These are phyloP conservation scores for Hericium coralloides DNA, from an alignment of 768 basidiomycete genomes.

Conservation along the genomic window DNA sequence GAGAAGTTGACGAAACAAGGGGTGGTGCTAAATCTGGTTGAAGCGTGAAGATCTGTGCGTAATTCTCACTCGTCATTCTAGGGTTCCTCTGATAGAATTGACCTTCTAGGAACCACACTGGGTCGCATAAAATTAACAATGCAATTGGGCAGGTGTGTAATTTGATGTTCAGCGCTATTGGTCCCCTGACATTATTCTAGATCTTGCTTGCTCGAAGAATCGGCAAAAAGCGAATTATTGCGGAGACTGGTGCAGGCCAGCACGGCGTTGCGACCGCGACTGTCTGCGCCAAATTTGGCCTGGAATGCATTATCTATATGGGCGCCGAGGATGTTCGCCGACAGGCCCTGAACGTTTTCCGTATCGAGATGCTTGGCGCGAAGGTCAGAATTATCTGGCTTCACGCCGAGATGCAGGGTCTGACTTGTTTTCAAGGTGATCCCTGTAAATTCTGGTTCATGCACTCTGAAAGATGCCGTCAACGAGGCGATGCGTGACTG, in stretches of 20 bases:
- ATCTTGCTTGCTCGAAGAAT: conserved; percentile 89
- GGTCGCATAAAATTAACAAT: conserved; percentile 99
- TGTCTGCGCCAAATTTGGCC: conserved; percentile 91
- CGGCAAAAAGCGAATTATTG: conserved; percentile 95
- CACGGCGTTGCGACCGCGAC: conserved; percentile 99
- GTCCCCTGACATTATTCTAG: conserved; percentile 28
- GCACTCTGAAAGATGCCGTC: conserved; percentile 95
- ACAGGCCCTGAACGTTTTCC: conserved; percentile 95
- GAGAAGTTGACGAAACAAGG: conserved; percentile 83
- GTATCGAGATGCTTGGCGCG: conserved; percentile 94
- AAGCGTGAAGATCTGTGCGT: conserved; percentile 85
- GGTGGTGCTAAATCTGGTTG: conserved; percentile 97
- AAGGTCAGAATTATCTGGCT: conserved; percentile 38
- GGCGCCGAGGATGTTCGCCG: conserved; percentile 94
- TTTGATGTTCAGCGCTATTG: not conserved
- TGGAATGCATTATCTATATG: conserved; percentile 97
- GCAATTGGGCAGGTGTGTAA: conserved; percentile 81
- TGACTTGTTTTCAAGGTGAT: conserved; percentile 54
- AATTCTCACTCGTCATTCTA: not conserved
- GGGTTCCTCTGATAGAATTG: not conserved
- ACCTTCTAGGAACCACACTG: conserved; percentile 78
- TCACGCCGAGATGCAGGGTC: not conserved
- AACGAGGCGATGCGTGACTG: conserved; percentile 98
- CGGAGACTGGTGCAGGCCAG: conserved; percentile 98
- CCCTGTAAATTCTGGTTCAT: conserved; percentile 87